These are phyloP conservation scores for Hygrocybe punicea DNA, from an alignment of 768 basidiomycete species.

Conservation along the genomic window DNA sequence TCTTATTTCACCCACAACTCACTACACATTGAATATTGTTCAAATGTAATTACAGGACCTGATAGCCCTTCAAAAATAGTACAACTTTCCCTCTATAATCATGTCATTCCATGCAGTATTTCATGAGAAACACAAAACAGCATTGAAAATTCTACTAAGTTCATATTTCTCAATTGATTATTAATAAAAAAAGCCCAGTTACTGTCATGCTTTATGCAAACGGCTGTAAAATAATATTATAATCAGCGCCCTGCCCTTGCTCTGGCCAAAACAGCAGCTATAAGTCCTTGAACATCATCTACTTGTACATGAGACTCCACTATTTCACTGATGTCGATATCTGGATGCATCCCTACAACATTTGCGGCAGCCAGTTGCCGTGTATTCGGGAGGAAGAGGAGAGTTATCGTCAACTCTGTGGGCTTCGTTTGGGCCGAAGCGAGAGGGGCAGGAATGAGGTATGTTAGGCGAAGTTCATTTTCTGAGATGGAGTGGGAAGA, in stretches of 20 bases:
- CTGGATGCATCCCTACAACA: conserved; percentile 40
- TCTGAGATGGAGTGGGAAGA: conserved; percentile 61
- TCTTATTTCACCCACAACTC: too few relatives aligned
- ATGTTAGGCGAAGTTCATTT: conserved; percentile 73
- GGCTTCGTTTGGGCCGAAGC: conserved; percentile 20
- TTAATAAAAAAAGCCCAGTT: too few relatives aligned
- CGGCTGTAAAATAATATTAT: too few relatives aligned
- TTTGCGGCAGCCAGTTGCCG: conserved; percentile 59
- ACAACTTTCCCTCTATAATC: too few relatives aligned
- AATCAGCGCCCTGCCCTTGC: conserved; percentile 19
- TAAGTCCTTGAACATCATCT: conserved; percentile 62
- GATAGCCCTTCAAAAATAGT: too few relatives aligned
- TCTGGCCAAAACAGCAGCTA: conserved; percentile 56
- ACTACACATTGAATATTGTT: too few relatives aligned
- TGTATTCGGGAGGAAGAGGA: conserved; percentile 71
- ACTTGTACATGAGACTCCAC: conserved; percentile 60
- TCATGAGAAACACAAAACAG: too few relatives aligned
- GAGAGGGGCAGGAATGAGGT: conserved; percentile 41
- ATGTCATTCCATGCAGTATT: too few relatives aligned
- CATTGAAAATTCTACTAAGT: too few relatives aligned
- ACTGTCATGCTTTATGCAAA: too few relatives aligned
- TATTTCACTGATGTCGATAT: conserved; percentile 50
- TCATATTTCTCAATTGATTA: too few relatives aligned
- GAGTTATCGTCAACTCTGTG: conserved; percentile 45
- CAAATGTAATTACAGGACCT: too few relatives aligned